Evolutionary conservation across 2,329 filamentous ascomycete species (phyloP), one percentile per base, ranked within the genome.

Genomic region (Pseudophaeomoniella oleicola): DNA sequence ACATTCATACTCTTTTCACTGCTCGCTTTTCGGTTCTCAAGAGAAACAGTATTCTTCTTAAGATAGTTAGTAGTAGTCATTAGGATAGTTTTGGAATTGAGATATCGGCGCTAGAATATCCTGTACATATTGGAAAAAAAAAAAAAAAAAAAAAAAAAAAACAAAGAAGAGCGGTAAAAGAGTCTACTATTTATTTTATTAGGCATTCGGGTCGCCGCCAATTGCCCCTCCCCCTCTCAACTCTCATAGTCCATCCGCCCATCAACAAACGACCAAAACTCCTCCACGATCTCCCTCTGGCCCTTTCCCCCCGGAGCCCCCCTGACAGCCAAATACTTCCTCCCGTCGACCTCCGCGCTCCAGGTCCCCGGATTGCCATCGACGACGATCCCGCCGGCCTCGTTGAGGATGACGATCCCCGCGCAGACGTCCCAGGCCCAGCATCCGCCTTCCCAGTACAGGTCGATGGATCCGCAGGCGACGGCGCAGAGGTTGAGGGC

Each of bases 361-460:
- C 71, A 76, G 36, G 65, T 63, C 1, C 68, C 71, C 3, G 66
- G 63, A 46, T 73, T 75, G 2, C 67, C 70, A 49, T 74, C 72
- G 10, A 69, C 71, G 39, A 78, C 60, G 15, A 66, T 59, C 0
- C 74, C 74, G 0, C 72, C 74, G 1, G 73, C 71, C 52, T 78
- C 74, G 16, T 60, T 62, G 30, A 78, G 46, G 36, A 78, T 67
- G 2, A 73, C 64, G 73, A 72, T 76, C 0, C 67, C 74, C 3
- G 73, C 73, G 47, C 71, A 75, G 6, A 78, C 72, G 59, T 78
- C 73, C 73, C 73, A 78, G 5, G 71, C 71, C 72, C 72, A 78
- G 47, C 71, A 75, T 1, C 74, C 74, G 2, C 68, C 71, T 47
- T 78, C 74, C 73, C 74, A 78, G 42, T 76, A 77, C n/a, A 71